A percentile compares a stretch with the other conserved stretches of the same genome.
Conservation (phyloP, 2,329 filamentous ascomycete genomes). For the Talaromyces sp. region DNA sequence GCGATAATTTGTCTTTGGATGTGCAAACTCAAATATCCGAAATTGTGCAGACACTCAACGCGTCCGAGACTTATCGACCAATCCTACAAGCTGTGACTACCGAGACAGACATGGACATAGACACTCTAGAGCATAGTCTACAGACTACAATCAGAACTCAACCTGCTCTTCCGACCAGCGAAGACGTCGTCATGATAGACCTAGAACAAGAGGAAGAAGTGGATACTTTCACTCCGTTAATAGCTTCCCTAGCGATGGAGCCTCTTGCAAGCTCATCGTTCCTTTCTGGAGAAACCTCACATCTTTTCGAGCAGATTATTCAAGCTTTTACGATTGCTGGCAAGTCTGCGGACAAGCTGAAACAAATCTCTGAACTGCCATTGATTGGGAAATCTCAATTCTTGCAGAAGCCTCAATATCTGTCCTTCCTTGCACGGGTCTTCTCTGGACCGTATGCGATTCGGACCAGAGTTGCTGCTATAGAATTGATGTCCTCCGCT, state of each 20-base stretch:
- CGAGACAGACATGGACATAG: conserved; percentile 67
- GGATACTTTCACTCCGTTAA: conserved; percentile 31
- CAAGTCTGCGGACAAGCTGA: conserved; percentile 31
- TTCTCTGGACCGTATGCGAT: conserved; percentile 71
- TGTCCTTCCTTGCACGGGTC: conserved; percentile 72
- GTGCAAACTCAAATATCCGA: conserved; percentile 64
- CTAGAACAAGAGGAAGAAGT: conserved; percentile 27
- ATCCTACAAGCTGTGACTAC: conserved; percentile 66
- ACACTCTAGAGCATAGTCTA: conserved; percentile 70
- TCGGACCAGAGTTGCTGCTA: conserved; percentile 64
- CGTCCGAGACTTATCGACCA: conserved; percentile 57
- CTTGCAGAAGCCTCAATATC: conserved; percentile 61
- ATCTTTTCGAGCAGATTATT: conserved; percentile 38
- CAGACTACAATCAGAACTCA: conserved; percentile 65
- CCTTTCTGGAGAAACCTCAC: conserved; percentile 32
- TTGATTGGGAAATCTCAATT: conserved; percentile 43
- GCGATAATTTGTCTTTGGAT: conserved; percentile 36
- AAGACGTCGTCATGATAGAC: conserved; percentile 53
- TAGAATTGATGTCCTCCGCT: conserved; percentile 61
- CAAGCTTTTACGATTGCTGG: conserved; percentile 36
- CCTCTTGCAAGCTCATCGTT: conserved; percentile 35
- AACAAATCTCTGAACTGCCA: conserved; percentile 36
- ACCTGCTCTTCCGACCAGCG: conserved; percentile 48
- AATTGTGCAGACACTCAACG: conserved; percentile 64
- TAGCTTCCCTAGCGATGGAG: conserved; percentile 31